A percentile compares a stretch with the other conserved stretches of the same genome.
These are phyloP conservation scores for Pleurostoma richardsiae DNA, from an alignment of 2,329 filamentous ascomycete species.

Conservation along the genomic window DNA sequence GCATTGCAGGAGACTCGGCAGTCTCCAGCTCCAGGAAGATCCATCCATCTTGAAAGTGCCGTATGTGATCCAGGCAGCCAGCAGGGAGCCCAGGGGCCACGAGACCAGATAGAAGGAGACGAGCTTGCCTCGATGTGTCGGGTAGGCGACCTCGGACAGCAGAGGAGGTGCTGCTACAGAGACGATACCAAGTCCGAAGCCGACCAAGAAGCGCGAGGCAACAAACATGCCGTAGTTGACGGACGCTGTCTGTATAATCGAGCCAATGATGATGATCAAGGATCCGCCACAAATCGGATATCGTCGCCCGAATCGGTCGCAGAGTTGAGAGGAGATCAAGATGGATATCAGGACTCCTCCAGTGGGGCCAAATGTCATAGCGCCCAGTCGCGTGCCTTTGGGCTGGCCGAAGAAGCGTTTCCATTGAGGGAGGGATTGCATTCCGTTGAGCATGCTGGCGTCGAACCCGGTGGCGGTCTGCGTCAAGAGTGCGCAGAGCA, in stretches of 20 bases:
- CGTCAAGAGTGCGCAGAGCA: constrained; percentile 23
- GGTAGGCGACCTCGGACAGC: constrained; percentile 8
- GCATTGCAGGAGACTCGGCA: constrained; percentile 38
- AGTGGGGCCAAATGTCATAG: constrained; percentile 18
- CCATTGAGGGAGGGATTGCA: constrained; percentile 25
- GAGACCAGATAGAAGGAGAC: constrained; percentile 4
- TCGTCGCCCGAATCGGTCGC: constrained; percentile 18
- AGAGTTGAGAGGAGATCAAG: constrained; percentile 15
- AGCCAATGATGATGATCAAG: constrained; percentile 19
- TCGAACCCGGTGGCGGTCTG: constrained; percentile 26
- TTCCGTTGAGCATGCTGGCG: constrained; percentile 23
- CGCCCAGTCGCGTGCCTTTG: constrained; percentile 19
- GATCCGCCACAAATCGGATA: constrained; percentile 19
- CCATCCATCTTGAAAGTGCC: constrained; percentile 4
- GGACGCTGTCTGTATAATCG: constrained; percentile 19
- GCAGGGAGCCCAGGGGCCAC: constrained; percentile 4
- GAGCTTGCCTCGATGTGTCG: constrained; percentile 7
- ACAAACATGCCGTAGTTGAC: constrained; percentile 12
- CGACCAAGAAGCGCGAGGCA: constrained; percentile 10
- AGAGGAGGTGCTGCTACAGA: constrained; percentile 9
- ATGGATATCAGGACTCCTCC: constrained; percentile 8
- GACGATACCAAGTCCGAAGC: constrained; percentile 11
- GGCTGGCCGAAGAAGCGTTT: constrained; percentile 20
- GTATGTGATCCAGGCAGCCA: constrained; percentile 6
- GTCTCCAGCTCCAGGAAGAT: constrained; percentile 25